Percentiles rank a stretch among this genome's conserved stretches.
Evolutionary conservation across 2,329 filamentous ascomycete genomes (phyloP).

Genomic region (Didymellaceae sp.): DNA sequence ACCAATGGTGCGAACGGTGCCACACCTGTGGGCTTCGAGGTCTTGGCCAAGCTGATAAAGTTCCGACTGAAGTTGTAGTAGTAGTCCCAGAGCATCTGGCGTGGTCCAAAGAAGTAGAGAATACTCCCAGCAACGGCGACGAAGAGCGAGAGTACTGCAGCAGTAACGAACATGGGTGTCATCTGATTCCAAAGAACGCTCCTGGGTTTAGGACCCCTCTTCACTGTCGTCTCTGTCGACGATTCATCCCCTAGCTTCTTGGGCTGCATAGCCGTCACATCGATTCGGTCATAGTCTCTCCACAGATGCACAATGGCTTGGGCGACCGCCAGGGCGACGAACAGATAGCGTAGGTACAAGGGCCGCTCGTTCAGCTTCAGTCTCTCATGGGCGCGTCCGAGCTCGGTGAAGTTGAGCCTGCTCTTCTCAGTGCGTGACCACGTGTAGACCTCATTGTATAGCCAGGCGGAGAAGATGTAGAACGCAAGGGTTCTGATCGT

Average conservation of each 20-base stretch:
- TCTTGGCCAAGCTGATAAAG: constrained; percentile 77
- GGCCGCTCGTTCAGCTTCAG: constrained; percentile 84
- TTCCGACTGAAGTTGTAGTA: constrained; percentile 73
- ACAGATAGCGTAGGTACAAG: constrained; percentile 76
- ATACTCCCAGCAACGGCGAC: constrained; percentile 48
- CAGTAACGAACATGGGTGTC: constrained; percentile 22
- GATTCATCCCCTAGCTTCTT: constrained; percentile 26
- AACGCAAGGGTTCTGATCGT: constrained; percentile 75
- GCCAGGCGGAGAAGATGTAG: constrained; percentile 77
- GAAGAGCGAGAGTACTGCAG: constrained; percentile 53
- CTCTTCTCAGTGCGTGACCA: constrained; percentile 68
- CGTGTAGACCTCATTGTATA: constrained; percentile 83
- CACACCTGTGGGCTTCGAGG: constrained; percentile 64
- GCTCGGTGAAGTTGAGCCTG: constrained; percentile 75
- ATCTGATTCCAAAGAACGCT: constrained; percentile 30
- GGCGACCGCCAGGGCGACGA: constrained; percentile 70
- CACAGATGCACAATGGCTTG: constrained; percentile 75
- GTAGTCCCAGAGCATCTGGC: constrained; percentile 51
- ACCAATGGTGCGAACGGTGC: constrained; percentile 62
- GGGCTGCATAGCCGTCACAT: constrained; percentile 51
- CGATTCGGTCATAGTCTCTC: constrained; percentile 74
- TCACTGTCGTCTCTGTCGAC: constrained; percentile 5
- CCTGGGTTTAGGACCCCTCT: constrained; percentile 25
- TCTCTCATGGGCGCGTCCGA: constrained; percentile 70
- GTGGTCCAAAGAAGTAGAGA: constrained; percentile 40